Conservation (phyloP, 345 rosid genomes). For the Brassica cretica region DNA sequence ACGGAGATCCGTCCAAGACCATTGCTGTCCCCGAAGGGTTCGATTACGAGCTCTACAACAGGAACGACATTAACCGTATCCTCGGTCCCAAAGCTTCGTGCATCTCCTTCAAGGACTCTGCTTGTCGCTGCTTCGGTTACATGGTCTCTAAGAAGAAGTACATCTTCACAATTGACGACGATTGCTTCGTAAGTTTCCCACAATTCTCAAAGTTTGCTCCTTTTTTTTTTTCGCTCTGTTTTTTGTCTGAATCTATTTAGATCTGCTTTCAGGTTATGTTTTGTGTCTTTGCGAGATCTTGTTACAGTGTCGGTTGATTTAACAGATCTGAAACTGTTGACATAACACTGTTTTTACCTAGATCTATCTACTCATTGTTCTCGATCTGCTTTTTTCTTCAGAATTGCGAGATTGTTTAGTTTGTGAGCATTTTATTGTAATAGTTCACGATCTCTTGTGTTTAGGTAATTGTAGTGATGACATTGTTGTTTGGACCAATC, state of each 20-base stretch:
- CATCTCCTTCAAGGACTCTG: not conserved
- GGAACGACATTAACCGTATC: not conserved
- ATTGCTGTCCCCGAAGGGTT: not conserved
- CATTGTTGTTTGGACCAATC: slow-evolving; percentile 9
- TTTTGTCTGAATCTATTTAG: slow-evolving; percentile 9
- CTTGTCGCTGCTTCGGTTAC: not conserved
- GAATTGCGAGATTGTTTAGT: not conserved
- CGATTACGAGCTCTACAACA: not conserved
- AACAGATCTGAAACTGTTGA: not conserved
- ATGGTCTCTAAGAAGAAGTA: not conserved
- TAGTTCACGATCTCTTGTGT: not conserved
- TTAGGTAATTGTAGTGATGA: not conserved
- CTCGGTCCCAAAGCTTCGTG: not conserved
- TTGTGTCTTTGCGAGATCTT: slow-evolving; percentile 11
- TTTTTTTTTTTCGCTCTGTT: too few relatives aligned
- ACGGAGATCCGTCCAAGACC: not conserved
- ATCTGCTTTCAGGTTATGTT: slow-evolving; percentile 2
- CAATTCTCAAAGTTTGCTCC: not conserved
- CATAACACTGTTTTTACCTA: slow-evolving; percentile 17
- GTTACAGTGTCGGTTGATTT: not conserved
- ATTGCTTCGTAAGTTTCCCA: not conserved
- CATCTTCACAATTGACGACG: not conserved
- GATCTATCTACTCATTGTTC: slow-evolving; percentile 22
- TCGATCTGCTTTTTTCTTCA: slow-evolving; percentile 16
- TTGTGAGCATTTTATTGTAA: not conserved